Base-by-base conservation (phyloP, 139 green algal species). In the Picocystis salinarum region DNA sequence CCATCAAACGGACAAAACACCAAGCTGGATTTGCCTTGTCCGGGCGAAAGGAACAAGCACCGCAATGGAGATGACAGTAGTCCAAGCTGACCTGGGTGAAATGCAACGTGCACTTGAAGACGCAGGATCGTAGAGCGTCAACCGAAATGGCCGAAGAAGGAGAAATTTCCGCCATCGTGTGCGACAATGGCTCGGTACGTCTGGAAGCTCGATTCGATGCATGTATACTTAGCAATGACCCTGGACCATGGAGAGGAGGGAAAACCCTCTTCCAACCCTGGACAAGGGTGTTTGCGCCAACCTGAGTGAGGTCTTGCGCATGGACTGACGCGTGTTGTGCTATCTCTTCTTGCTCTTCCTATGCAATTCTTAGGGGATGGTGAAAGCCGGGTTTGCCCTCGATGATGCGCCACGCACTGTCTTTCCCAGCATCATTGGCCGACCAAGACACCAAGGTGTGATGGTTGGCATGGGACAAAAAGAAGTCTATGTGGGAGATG, bases 401-500 rank as follows among this genome's bases (percentile, higher is more conserved):
- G 87, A 97, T 50, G 87, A 97, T 52, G 88, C 85, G 1, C 87
- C 87, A 2, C 71, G 85, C 11, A 70, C 83, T 3, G 85, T 97
- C 19, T 97, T 97, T 54, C 87, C 87, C 23, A 83, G 62, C 61
- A 93, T 97, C 52, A 80, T 97, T 24, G 87, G 87, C 9, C 73
- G 87, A 3, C 87, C 87, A n/a, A 61, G 79, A 29, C 81, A 95
- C 63, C 79, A 87, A 29, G 80, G 80, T 22, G 74, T 93, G 27
- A 94, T 94, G 79, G 85, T 70, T n/a, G 77, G 76, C 33, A 86
- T 87, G 76, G 76, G 76, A 37, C 76, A 89, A 52, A 89, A 95
- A 79, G 87, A 96, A 52, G 75, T 70, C 0, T 98, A 96, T 52
- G 84, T 96, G 6, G 88, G 88, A 17, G 88, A 96, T 39, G 88